A percentile compares a stretch with the other conserved stretches of the same genome.
phyloP scores from a whole-genome alignment of 2,329 filamentous ascomycete species.

The Monilinia polystroma region DNA sequence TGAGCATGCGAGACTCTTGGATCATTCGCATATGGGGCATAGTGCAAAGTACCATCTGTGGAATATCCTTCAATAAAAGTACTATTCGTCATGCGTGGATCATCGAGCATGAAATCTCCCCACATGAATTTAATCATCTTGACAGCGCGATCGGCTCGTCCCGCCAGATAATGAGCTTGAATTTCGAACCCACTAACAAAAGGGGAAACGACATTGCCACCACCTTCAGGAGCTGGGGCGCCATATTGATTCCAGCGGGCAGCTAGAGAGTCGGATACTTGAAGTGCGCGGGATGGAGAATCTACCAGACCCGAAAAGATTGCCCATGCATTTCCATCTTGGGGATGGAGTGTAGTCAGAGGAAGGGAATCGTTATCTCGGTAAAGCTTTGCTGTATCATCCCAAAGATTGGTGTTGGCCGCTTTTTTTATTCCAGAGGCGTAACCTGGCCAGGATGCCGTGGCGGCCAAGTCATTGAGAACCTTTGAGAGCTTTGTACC shows the following conservation, averaged over 20 bases:
- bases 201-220: constrained; percentile 53
- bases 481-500: constrained; percentile 45
- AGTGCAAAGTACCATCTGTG: constrained; percentile 52
- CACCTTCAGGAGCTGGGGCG: constrained; percentile 55
- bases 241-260: constrained; percentile 54
- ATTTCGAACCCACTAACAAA: constrained; percentile 61
- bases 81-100: constrained; percentile 56
- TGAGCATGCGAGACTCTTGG: constrained; percentile 50
- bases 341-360: constrained; percentile 53
- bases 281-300: constrained; percentile 42
- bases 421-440: constrained; percentile 23
- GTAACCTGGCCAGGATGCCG: constrained; percentile 1
- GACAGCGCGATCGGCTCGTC: constrained; percentile 51
- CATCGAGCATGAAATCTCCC: constrained; percentile 58
- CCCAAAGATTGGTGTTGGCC: constrained; percentile 24
- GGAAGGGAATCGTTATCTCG: constrained; percentile 47
- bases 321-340: constrained; percentile 60
- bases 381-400: constrained; percentile 32
- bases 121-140: constrained; percentile 56
- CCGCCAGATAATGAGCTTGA: constrained; percentile 53
- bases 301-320: constrained; percentile 40
- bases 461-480: constrained; percentile 38
- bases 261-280: constrained; percentile 34
- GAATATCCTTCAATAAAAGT: constrained; percentile 61
- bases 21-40: constrained; percentile 44